Conservation (phyloP, 495 filamentous ascomycete genomes). For the Neurospora sp. region DNA sequence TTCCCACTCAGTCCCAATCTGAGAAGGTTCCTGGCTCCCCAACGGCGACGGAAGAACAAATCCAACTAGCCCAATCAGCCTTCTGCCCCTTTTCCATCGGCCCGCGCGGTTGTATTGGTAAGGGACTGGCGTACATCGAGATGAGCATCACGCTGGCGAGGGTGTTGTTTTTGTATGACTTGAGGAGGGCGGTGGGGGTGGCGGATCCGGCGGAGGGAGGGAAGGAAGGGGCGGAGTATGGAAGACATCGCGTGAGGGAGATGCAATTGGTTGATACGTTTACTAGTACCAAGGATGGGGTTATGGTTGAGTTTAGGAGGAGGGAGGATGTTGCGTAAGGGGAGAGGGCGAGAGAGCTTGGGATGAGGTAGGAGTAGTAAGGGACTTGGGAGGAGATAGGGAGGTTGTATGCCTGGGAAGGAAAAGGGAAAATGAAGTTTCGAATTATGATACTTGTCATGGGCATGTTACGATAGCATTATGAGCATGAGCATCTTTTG, state of each 20-base stretch:
- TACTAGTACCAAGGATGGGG: constrained; percentile 47
- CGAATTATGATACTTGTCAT: not conserved
- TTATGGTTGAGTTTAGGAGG: constrained; percentile 44
- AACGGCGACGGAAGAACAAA: constrained; percentile 19
- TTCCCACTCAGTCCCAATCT: constrained; percentile 15
- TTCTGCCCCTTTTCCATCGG: constrained; percentile 51
- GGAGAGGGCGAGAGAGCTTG: no score
- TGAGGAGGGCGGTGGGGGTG: constrained; percentile 30
- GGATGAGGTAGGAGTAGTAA: no score
- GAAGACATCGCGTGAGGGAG: constrained; percentile 34
- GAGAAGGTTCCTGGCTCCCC: constrained; percentile 3
- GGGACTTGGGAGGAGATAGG: no score
- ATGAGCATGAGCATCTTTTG: not conserved
- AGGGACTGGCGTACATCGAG: constrained; percentile 45
- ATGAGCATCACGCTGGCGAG: constrained; percentile 40
- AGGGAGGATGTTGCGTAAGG: constrained; percentile 5
- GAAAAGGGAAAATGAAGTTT: not conserved
- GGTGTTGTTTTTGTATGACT: constrained; percentile 37
- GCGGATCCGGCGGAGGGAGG: constrained; percentile 33
- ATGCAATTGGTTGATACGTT: constrained; percentile 49
- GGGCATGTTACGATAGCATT: not conserved
- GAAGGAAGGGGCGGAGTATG: constrained; percentile 29
- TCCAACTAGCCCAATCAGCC: constrained; percentile 36
- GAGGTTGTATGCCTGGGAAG: not conserved
- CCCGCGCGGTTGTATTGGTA: constrained; percentile 48